phyloP scores from a whole-genome alignment of 2,329 filamentous ascomycete genomes.

The Neopestalotiopsis sp. region DNA sequence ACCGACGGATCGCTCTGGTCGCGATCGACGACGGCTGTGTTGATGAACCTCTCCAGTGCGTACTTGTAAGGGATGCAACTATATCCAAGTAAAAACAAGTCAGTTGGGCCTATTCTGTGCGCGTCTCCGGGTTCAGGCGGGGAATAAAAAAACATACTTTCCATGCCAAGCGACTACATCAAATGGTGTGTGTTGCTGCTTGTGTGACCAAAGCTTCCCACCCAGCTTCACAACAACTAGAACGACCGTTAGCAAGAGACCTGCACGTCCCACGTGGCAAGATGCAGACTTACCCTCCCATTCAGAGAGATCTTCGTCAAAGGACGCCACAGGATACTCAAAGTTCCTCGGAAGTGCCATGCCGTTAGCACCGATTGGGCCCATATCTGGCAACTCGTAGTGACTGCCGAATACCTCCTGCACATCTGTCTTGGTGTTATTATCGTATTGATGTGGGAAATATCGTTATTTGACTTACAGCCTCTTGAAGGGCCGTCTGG shows the following conservation, averaged over 20 bases:
- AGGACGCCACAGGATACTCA: slow-evolving; percentile 61
- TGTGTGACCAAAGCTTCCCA: slow-evolving; percentile 62
- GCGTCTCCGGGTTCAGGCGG: not conserved
- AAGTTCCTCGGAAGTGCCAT: slow-evolving; percentile 71
- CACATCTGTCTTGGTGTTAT: slow-evolving; percentile 32
- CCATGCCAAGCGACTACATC: slow-evolving; percentile 73
- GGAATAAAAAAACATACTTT: slow-evolving; percentile 51
- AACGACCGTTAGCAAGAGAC: not conserved
- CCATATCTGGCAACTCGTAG: slow-evolving; percentile 68
- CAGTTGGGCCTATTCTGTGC: slow-evolving; percentile 14
- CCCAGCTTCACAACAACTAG: slow-evolving; percentile 62
- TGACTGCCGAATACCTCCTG: slow-evolving; percentile 69
- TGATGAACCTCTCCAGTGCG: slow-evolving; percentile 58
- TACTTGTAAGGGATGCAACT: slow-evolving; percentile 50
- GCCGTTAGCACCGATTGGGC: slow-evolving; percentile 68
- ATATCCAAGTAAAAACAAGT: not conserved
- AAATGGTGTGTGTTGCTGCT: slow-evolving; percentile 67
- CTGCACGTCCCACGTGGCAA: slow-evolving; percentile 9
- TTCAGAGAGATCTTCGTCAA: slow-evolving; percentile 41
- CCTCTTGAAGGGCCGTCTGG: slow-evolving; percentile 63
- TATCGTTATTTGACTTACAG: slow-evolving; percentile 35
- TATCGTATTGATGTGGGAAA: not conserved
- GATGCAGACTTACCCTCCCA: slow-evolving; percentile 27
- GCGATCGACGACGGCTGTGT: slow-evolving; percentile 60
- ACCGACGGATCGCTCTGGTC: slow-evolving; percentile 69